These are phyloP conservation scores for Croton laevigatus DNA, from an alignment of 441 rosid genomes.

Conservation along the genomic window DNA sequence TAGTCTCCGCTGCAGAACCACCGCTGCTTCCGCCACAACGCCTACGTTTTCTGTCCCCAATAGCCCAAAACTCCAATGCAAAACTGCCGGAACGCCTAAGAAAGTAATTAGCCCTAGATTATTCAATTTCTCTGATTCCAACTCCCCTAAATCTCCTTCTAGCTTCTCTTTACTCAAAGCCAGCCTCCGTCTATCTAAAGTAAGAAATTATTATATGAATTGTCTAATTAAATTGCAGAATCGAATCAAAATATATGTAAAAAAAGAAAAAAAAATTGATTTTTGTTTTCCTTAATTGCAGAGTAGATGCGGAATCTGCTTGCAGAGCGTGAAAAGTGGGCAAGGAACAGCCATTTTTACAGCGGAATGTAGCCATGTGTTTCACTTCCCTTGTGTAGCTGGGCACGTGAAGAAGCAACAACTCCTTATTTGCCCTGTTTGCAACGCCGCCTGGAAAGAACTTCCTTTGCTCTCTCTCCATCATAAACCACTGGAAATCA, in stretches of 20 bases:
- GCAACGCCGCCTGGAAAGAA: slow-evolving; percentile 62
- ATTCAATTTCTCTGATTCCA: slow-evolving; percentile 47
- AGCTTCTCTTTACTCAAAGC: slow-evolving; percentile 66
- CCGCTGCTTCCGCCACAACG: neutral
- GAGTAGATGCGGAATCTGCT: slow-evolving; percentile 72
- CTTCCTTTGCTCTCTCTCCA: slow-evolving; percentile 41
- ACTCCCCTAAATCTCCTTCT: slow-evolving; percentile 74
- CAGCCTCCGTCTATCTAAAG: slow-evolving; percentile 60
- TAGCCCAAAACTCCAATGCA: slow-evolving; percentile 66
- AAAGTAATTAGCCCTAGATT: slow-evolving; percentile 32
- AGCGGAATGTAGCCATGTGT: slow-evolving; percentile 77
- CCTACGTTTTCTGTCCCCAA: slow-evolving; percentile 45
- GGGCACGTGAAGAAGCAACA: slow-evolving; percentile 41
- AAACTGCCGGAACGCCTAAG: slow-evolving; percentile 31
- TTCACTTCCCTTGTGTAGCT: slow-evolving; percentile 77
- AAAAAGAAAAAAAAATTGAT: neutral
- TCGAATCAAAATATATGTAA: neutral
- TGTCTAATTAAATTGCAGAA: neutral
- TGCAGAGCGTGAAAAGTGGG: slow-evolving; percentile 55
- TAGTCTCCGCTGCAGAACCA: neutral
- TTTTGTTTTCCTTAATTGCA: slow-evolving; percentile 18
- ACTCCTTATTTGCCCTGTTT: slow-evolving; percentile 60
- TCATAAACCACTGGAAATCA: slow-evolving; percentile 1
- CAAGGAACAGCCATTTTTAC: slow-evolving; percentile 85
- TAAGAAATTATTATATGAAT: slow-evolving; percentile 18